phyloP scores from a whole-genome alignment of 805 yeast genomes.

The Yarrowia porcina region DNA sequence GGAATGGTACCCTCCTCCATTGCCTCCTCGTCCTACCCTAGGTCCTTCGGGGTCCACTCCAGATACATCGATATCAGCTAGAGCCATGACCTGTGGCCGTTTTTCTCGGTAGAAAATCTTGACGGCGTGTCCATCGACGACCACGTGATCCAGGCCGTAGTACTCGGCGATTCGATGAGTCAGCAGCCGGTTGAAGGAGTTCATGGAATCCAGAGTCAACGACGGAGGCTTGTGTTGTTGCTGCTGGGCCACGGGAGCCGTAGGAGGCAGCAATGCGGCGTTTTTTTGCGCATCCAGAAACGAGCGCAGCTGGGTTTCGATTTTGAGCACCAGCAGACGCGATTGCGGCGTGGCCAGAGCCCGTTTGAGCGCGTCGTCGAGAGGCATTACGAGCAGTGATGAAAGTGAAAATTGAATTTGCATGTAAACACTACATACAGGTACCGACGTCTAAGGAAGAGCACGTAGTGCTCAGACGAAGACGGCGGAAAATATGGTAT shows the following conservation, averaged over 20 bases:
- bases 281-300: constrained; percentile 45
- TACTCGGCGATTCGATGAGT: constrained; percentile 70
- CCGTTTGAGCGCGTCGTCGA: constrained; percentile 39
- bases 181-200: constrained; percentile 64
- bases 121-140: constrained; percentile 50
- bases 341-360: constrained; percentile 49
- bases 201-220: constrained; percentile 49
- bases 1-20: not conserved
- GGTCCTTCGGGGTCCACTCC: constrained; percentile 24
- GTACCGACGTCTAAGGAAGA: no score
- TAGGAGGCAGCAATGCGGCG: not conserved
- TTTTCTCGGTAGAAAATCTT: constrained; percentile 41
- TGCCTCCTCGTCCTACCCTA: not conserved
- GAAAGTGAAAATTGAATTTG: constrained; percentile 15
- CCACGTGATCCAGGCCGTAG: constrained; percentile 57
- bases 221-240: constrained; percentile 16
- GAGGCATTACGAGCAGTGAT: constrained; percentile 18
- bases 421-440: not conserved
- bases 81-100: not conserved
- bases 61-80: constrained; percentile 25
- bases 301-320: constrained; percentile 48
- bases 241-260: constrained; percentile 16
- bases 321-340: constrained; percentile 48
- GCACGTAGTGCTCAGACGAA: no score
- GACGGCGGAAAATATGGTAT: no score